Percentiles rank a stretch among this genome's conserved stretches.
Conservation (phyloP, 2,329 filamentous ascomycete species). For the Diplodia scrobiculata region DNA sequence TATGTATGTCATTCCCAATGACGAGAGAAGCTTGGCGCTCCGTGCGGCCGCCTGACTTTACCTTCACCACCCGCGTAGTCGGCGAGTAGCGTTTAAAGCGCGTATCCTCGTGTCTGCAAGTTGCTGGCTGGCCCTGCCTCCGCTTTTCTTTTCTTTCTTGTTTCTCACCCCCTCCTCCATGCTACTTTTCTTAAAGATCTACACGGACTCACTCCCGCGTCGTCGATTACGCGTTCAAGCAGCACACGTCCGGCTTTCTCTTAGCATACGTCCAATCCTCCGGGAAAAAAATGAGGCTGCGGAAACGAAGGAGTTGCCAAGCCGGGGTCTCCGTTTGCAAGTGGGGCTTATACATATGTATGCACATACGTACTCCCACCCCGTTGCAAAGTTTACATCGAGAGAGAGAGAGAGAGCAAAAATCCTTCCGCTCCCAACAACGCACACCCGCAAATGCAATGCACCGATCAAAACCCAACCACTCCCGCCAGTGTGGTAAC, state of each 20-base stretch:
- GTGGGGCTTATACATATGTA: background rate
- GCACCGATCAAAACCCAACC: too few relatives aligned
- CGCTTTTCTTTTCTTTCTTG: background rate
- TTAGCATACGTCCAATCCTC: background rate
- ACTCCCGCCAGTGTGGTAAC: too few relatives aligned
- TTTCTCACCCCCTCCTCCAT: background rate
- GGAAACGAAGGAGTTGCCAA: background rate
- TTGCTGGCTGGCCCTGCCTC: background rate
- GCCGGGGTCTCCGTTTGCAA: background rate
- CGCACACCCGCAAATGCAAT: background rate
- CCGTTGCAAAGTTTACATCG: background rate
- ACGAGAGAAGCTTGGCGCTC: slow-evolving; percentile 15
- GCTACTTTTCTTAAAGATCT: background rate
- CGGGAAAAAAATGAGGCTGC: background rate
- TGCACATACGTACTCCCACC: background rate
- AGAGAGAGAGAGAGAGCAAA: background rate
- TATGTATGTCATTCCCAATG: slow-evolving; percentile 15
- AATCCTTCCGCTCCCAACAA: background rate
- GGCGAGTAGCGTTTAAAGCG: too few relatives aligned
- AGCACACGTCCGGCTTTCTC: background rate
- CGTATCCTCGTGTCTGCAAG: slow-evolving; percentile 4
- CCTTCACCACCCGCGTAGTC: background rate
- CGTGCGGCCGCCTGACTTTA: background rate
- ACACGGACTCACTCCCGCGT: background rate
- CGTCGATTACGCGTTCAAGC: slow-evolving; percentile 14